These are phyloP conservation scores for Gracilaria caudata DNA, from an alignment of 23 red algal genomes.

Conservation along the genomic window DNA sequence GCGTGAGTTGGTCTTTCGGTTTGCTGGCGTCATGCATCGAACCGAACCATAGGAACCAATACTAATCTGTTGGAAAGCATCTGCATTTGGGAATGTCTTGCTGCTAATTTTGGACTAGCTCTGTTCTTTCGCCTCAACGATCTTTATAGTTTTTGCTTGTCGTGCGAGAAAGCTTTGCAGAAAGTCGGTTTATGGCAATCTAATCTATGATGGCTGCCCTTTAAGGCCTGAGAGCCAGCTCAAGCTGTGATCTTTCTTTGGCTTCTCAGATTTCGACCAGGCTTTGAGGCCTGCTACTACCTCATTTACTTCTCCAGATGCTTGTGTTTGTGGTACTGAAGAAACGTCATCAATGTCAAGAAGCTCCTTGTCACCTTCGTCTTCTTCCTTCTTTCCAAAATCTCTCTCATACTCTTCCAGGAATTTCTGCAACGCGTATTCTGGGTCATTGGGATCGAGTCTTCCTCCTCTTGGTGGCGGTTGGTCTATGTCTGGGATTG, in stretches of 20 bases:
- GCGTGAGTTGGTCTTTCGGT: not conserved
- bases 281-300: slow-evolving; percentile 22
- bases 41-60: not conserved
- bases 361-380: not conserved
- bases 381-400: slow-evolving; percentile 24
- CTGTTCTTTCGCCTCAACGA: not conserved
- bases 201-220: not conserved
- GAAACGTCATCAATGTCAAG: not conserved
- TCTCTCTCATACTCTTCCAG: slow-evolving; percentile 49
- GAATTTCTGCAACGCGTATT: slow-evolving; percentile 51
- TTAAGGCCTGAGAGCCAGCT: slow-evolving; percentile 18
- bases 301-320: slow-evolving; percentile 10
- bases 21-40: not conserved
- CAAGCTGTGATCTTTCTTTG: slow-evolving; percentile 27
- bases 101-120: not conserved
- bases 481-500: slow-evolving; percentile 30
- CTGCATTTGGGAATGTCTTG: not conserved
- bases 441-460: slow-evolving; percentile 33
- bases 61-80: not conserved
- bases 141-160: slow-evolving; percentile 5
- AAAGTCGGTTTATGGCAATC: not conserved
- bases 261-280: slow-evolving; percentile 24
- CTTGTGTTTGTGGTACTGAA: not conserved
- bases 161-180: not conserved
- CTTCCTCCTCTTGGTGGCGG: slow-evolving; percentile 1